These are phyloP conservation scores for Obba rivulosa DNA, from an alignment of 768 basidiomycete species.

Conservation along the genomic window DNA sequence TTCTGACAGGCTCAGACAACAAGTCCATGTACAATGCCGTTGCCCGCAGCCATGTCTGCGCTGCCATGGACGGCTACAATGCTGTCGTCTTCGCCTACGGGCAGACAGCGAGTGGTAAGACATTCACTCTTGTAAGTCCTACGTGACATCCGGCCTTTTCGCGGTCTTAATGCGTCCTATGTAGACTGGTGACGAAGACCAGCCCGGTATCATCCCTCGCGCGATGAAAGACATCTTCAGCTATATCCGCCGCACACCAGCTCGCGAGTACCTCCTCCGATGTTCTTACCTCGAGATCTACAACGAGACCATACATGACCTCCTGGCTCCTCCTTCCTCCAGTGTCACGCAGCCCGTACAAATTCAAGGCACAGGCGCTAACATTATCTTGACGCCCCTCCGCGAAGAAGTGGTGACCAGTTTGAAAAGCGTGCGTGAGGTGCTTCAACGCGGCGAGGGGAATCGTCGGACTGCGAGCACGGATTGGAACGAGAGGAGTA, in stretches of 20 bases:
- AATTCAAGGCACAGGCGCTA: constrained; percentile 63
- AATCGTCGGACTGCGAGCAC: constrained; percentile 89
- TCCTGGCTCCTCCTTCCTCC: constrained; percentile 68
- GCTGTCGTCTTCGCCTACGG: constrained; percentile 93
- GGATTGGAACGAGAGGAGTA: constrained; percentile 98
- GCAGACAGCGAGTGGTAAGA: constrained; percentile 82
- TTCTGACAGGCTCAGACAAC: constrained; percentile 75
- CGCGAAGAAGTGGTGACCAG: constrained; percentile 93
- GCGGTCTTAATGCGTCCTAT: neutral
- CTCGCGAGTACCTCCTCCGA: constrained; percentile 88
- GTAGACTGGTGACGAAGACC: constrained; percentile 68
- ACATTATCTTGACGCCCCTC: constrained; percentile 65
- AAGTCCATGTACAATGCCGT: constrained; percentile 74
- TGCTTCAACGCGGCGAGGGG: constrained; percentile 80
- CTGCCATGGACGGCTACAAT: constrained; percentile 97
- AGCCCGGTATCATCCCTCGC: constrained; percentile 93
- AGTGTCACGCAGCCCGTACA: constrained; percentile 57
- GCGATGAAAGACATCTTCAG: constrained; percentile 90
- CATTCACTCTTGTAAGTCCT: constrained; percentile 51
- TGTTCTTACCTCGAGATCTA: constrained; percentile 98
- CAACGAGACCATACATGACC: constrained; percentile 84
- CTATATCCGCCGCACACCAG: constrained; percentile 69
- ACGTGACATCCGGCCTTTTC: neutral
- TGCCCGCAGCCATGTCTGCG: constrained; percentile 74
- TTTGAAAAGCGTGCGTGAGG: constrained; percentile 78